A percentile compares a stretch with the other conserved stretches of the same genome.
These are phyloP conservation scores for Aurifilum marmelostoma DNA, from an alignment of 2,329 filamentous ascomycete species.

Conservation along the genomic window DNA sequence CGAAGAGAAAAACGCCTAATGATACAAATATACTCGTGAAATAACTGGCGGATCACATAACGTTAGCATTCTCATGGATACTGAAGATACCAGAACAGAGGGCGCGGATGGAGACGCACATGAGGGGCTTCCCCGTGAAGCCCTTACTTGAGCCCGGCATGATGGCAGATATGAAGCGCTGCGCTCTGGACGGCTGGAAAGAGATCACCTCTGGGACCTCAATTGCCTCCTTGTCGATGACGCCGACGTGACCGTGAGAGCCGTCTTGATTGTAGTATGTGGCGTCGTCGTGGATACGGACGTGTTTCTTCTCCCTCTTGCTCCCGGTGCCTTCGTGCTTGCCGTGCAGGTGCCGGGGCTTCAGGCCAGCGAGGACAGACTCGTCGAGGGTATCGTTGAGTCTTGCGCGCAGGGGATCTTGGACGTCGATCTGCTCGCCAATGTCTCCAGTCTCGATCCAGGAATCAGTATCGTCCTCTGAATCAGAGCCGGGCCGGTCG, in stretches of 20 bases:
- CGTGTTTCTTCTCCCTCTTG: constrained; percentile 60
- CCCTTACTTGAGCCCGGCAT: constrained; percentile 87
- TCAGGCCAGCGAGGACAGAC: constrained; percentile 57
- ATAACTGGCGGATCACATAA: constrained; percentile 60
- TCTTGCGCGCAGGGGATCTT: constrained; percentile 77
- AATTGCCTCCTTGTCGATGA: constrained; percentile 75
- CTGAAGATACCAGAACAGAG: constrained; percentile 4
- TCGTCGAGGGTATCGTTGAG: constrained; percentile 69
- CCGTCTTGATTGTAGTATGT: constrained; percentile 27
- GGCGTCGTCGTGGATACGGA: constrained; percentile 62
- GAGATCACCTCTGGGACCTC: constrained; percentile 72
- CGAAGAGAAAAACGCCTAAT: constrained; percentile 84
- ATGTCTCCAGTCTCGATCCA: constrained; percentile 97
- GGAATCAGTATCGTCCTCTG: constrained; percentile 59
- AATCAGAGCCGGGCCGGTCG: constrained; percentile 61
- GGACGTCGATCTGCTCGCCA: constrained; percentile 84
- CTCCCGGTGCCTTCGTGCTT: constrained; percentile 33
- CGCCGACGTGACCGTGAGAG: constrained; percentile 45
- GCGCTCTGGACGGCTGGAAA: constrained; percentile 64
- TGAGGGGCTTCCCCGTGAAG: constrained; percentile 90
- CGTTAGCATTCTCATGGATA: constrained; percentile 10
- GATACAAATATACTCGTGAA: constrained; percentile 93
- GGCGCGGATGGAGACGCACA: constrained; percentile 60
- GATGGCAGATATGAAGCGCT: constrained; percentile 76
- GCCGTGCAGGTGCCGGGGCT: constrained; percentile 48